Evolutionary conservation across 768 basidiomycete genomes (phyloP).

Genomic region (Roridomyces roridus): DNA sequence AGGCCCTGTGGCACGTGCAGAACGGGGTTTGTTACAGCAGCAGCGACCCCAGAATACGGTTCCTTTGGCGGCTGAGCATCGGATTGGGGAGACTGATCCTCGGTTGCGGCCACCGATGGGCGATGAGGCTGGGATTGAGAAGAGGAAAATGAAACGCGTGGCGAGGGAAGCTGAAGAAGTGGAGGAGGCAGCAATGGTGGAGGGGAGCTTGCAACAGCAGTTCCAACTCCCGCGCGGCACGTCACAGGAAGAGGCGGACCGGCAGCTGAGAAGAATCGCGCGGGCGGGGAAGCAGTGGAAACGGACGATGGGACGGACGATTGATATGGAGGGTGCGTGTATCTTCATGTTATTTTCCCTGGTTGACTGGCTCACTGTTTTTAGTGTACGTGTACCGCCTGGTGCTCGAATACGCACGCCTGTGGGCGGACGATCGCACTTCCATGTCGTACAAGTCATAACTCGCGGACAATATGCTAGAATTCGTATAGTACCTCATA

Average conservation of each 20-base stretch:
- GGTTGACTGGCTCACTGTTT: not conserved
- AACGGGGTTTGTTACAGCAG: slow-evolving; percentile 8
- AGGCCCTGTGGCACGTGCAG: slow-evolving; percentile 14
- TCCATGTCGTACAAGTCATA: slow-evolving; percentile 49
- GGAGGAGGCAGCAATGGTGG: slow-evolving; percentile 68
- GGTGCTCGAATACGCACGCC: slow-evolving; percentile 86
- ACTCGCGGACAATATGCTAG: too few species aligned
- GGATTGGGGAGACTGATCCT: not conserved
- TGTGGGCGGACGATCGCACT: slow-evolving; percentile 86
- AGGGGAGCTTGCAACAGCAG: slow-evolving; percentile 57
- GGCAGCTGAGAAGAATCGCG: slow-evolving; percentile 80
- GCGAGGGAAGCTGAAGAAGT: slow-evolving; percentile 45
- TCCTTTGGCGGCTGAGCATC: slow-evolving; percentile 17
- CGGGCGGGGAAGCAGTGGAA: slow-evolving; percentile 95
- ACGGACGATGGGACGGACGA: slow-evolving; percentile 75
- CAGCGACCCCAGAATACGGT: too few species aligned
- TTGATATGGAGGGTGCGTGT: slow-evolving; percentile 90
- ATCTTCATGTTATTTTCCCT: not conserved
- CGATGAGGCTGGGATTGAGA: slow-evolving; percentile 52
- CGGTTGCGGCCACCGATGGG: not conserved
- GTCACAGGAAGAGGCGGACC: slow-evolving; percentile 65
- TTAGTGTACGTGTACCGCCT: slow-evolving; percentile 87
- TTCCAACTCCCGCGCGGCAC: not conserved
- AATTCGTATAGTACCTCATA: too few species aligned
- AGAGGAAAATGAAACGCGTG: too few species aligned